Evolutionary conservation across 1,139 yeast species (phyloP), one percentile per base, ranked within the genome.

Genomic region (Eremothecium gossypii): DNA sequence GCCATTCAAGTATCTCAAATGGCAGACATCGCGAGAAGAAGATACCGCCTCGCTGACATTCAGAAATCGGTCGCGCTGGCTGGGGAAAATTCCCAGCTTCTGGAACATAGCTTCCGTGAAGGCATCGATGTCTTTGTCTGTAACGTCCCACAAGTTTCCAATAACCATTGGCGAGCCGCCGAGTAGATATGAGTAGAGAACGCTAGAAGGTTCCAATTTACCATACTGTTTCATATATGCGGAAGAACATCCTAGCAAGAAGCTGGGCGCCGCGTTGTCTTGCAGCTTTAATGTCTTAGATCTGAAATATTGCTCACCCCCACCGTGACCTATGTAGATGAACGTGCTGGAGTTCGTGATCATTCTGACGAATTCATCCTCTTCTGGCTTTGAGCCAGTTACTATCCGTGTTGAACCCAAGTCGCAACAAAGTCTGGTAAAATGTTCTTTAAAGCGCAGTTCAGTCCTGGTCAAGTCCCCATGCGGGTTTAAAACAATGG

Each of bases 141-240:
- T 91, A 4, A 91, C 97, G 62, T 87, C 96, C 98, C 98, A 91
- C 49, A 91, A 65, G 55, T 86, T 87, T 0, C 86, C 96, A 34
- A 91, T 65, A 1, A 86, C 71, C 78, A 83, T 73, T 0, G 95
- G 93, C 38, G 86, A 76, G 0, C 94, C 95, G 28, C 91, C 91
- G 4, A 74, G 66, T 30, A 89, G 59, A 70, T 89, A 87, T 42
- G 83, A 79, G 51, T 76, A 73, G 0, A 85, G 73, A 6, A 87
- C 83, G 0, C 97, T 96, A 55, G 74, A 71, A 0, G 94, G 81
- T 49, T 79, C 86, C 45, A 83, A 69, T 8, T 70, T 60, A 2
- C 93, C 89, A 45, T 74, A 71, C 11, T 65, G 65, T 17, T 70
- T 70, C 41, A 86, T 65, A 1, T 76, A 68, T 0, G 95, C 96